A percentile compares a stretch with the other conserved stretches of the same genome.
Evolutionary conservation across 2,329 filamentous ascomycete species (phyloP).

Genomic region (Catunica adiposa): DNA sequence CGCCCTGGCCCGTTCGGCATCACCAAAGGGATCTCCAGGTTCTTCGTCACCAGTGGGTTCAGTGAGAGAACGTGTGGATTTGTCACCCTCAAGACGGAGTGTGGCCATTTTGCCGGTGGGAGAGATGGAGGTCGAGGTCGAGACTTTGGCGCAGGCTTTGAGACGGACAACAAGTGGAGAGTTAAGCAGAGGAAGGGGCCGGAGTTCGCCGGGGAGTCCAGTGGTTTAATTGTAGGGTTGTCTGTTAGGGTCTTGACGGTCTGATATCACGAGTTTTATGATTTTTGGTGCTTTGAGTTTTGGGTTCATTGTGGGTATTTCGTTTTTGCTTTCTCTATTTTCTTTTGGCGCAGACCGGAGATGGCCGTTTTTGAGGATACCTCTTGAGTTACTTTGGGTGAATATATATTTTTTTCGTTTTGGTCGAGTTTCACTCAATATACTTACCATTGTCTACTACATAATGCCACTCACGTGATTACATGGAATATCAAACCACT

Average conservation of each 20-base stretch:
- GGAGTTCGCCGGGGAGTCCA: conserved; percentile 43
- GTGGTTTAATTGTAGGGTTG: conserved; percentile 24
- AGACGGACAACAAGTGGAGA: conserved; percentile 74
- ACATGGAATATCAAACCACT: background rate
- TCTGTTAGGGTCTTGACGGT: background rate
- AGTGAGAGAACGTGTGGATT: conserved; percentile 47
- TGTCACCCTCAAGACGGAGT: conserved; percentile 44
- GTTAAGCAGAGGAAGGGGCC: conserved; percentile 28
- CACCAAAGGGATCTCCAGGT: conserved; percentile 62
- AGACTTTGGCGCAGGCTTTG: conserved; percentile 86
- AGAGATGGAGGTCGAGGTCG: conserved; percentile 59
- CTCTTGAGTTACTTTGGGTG: background rate
- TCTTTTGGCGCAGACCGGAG: background rate
- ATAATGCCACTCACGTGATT: background rate
- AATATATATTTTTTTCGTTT: background rate
- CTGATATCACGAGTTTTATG: background rate
- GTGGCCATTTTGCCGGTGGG: conserved; percentile 33
- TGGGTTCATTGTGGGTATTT: background rate
- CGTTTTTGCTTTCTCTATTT: background rate
- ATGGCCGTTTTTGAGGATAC: background rate
- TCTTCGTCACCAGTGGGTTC: conserved; percentile 64
- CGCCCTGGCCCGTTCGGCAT: conserved; percentile 51
- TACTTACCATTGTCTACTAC: background rate
- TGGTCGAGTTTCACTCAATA: background rate
- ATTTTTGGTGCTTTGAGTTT: background rate